Conservation (phyloP, 306 rosid genomes). For the Glycine tomentella region DNA sequence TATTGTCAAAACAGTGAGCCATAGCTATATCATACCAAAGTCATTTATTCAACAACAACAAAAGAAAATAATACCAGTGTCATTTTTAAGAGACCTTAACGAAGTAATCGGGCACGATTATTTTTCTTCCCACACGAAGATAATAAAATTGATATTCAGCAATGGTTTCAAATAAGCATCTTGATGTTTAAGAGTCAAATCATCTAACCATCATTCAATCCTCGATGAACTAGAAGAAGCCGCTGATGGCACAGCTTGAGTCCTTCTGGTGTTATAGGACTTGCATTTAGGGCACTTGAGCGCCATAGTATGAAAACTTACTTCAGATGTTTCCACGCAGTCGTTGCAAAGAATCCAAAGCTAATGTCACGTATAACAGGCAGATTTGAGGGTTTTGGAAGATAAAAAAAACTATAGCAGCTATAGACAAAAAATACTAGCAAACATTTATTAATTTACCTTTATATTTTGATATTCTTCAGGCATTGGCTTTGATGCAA, state of each 20-base stretch:
- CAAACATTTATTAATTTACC: constrained; percentile 33
- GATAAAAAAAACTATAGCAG: not conserved
- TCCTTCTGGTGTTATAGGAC: constrained; percentile 63
- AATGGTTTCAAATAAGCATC: not conserved
- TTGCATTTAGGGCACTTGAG: constrained; percentile 53
- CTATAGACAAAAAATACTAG: not conserved
- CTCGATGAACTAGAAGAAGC: constrained; percentile 58
- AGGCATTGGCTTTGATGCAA: constrained; percentile 51
- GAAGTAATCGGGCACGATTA: not conserved
- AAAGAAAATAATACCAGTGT: too few species aligned
- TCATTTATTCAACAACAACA: not conserved
- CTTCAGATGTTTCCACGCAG: constrained; percentile 71
- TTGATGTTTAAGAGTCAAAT: constrained; percentile 17
- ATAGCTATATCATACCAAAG: not conserved
- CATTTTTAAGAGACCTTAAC: not conserved
- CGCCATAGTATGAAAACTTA: constrained; percentile 58
- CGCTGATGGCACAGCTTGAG: constrained; percentile 51
- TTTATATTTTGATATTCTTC: constrained; percentile 45
- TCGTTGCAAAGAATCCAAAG: constrained; percentile 81
- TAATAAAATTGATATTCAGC: not conserved
- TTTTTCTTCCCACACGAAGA: not conserved
- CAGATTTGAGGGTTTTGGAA: constrained; percentile 4
- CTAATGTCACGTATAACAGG: not conserved
- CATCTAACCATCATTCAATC: constrained; percentile 54
- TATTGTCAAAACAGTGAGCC: not conserved